Evolutionary conservation across 768 basidiomycete species (phyloP), one percentile per base, ranked within the genome.

Genomic region (Hypholoma sublateritium): DNA sequence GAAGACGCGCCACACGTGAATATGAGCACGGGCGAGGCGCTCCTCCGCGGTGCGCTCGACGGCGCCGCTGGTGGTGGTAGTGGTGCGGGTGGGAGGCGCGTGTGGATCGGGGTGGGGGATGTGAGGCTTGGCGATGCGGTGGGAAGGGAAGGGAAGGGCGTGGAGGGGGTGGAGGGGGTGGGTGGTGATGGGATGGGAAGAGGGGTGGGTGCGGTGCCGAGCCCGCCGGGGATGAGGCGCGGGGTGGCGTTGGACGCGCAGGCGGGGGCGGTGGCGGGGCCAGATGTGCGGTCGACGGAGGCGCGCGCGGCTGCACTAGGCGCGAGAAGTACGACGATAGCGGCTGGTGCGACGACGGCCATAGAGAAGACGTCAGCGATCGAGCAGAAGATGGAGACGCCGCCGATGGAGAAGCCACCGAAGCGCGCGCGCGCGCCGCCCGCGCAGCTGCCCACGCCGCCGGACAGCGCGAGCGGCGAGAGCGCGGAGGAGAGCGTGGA

Each of bases 11-110:
- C n/a, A n/a, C n/a, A n/a, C 48, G 42, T 7, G 42, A 35, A 21
- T 16, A 16, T 9, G 51, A 65, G 62, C 34, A 36, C 69, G 1
- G 72, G 67, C n/a, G 74, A 72, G 56, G 58, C 66, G 44, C 44
- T 74, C 8, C 48, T 74, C 1, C 53, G 68, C 2, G 72, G 74
- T 0, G 55, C 59, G 49, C 49, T 74, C 42, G 41, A 24, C 34
- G 50, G 53, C 19, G 50, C 57, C 25, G 16, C 42, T 4, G 54
- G 32, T 12, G 61, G 61, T 5, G 47, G 28, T 22, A 57, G 63
- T n/a, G 16, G 45, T 4, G 54, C 41, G 17, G 61, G 61, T 5
- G 47, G 28, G 32, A 57, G 63, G 14, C 56, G 67, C 34, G 68
- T 65, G 24, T 71, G 69, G 68, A 58, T 71, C 58, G 66, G 60